Base-by-base conservation (phyloP, 2,329 filamentous ascomycete genomes). In the Chrysosporium queenslandicum region DNA sequence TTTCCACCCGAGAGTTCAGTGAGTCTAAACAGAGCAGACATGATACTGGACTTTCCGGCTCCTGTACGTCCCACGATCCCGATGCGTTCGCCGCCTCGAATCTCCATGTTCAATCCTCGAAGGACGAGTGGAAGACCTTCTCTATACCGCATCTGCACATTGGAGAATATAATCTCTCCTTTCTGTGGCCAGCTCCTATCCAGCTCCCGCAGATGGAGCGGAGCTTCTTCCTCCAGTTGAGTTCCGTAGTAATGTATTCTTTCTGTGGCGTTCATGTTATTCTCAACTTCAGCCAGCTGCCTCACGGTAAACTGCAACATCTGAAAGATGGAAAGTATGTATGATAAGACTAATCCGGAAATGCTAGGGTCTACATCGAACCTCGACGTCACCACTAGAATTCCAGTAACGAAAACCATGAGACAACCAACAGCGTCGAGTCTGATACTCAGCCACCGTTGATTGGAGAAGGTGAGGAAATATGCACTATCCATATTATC, bases 241-340 rank as follows among this genome's bases (percentile, higher is more conserved):
- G 81, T 87, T 51, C 87, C 90, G 66, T 97, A 97, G 72, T 94
- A 88, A 65, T 89, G 82, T 30, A 97, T 76, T 46, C 92, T 84
- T 70, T 97, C 91, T 0, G 94, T 92, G 0, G 90, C 84, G 66
- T 96, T 97, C 91, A 97, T 97, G 64, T 90, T 88, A 70, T 96
- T 97, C 68, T 97, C 91, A 7, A 97, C 88, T 68, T 96, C 91
- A 23, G 91, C 91, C 6, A 96, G 77, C 69, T 97, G 91, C 16
- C 92, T 81, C 16, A 97, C 87, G 0, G 88, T 91, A 68, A 96
- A 96, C 65, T 96, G 91, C 58, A 97, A 84, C 85, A 96, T 89
- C 67, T 94, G 87, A 16, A 94, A 89, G 62, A 96, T 94, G 12
- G 85, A 80, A 16, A 98, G 77, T 63, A 97, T 94, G 68, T 97